These are phyloP conservation scores for Ramaria sp. DNA, from an alignment of 768 basidiomycete genomes.

Conservation along the genomic window DNA sequence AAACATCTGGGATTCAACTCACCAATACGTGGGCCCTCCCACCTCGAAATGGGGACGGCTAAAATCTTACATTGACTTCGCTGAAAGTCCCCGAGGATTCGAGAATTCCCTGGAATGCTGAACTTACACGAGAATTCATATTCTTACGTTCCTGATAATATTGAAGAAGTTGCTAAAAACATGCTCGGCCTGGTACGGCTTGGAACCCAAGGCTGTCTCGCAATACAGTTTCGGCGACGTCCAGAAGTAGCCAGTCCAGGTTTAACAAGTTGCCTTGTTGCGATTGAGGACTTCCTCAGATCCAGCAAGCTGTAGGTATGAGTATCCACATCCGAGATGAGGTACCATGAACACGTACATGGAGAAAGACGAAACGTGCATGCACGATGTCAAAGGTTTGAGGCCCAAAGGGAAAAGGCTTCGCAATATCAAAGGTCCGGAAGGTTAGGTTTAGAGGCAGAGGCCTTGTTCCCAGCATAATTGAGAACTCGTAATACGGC, in stretches of 20 bases:
- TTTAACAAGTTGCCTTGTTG: constrained; percentile 13
- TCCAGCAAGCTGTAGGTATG: constrained; percentile 12
- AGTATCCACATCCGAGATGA: background rate
- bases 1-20: background rate
- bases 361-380: constrained; percentile 15
- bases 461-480: constrained; percentile 2
- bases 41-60: background rate
- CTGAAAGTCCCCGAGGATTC: background rate
- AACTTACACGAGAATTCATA: too few relatives aligned
- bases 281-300: constrained; percentile 11
- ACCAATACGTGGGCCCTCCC: background rate
- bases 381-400: constrained; percentile 17
- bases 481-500: background rate
- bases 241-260: constrained; percentile 18
- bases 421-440: constrained; percentile 13
- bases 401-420: constrained; percentile 13
- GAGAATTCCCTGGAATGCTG: background rate
- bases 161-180: too few relatives aligned
- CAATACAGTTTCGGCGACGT: constrained; percentile 10
- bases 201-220: background rate
- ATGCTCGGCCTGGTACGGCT: too few relatives aligned
- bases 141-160: too few relatives aligned
- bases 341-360: constrained; percentile 10
- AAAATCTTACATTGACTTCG: constrained; percentile 3
- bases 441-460: constrained; percentile 16